Percentiles rank a stretch among this genome's conserved stretches.
Conservation (phyloP, 2,329 filamentous ascomycete species). For the Daldinia sp. region DNA sequence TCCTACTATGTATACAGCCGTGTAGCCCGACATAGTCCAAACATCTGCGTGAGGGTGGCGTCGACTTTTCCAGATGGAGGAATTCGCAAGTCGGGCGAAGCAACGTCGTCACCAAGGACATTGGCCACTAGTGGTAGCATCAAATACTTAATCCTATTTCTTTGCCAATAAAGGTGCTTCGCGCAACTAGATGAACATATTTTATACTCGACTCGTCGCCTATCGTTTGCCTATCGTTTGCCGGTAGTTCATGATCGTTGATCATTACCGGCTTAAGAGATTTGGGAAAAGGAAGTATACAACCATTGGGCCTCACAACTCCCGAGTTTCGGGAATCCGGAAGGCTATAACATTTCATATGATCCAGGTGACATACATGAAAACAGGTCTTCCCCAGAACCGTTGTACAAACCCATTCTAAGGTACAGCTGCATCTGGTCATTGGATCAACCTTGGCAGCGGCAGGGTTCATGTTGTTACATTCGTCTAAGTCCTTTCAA, state of each 20-base stretch:
- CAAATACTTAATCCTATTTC: not conserved
- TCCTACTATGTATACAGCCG: not conserved
- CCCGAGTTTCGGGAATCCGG: not conserved
- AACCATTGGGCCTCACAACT: not conserved
- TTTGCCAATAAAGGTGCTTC: not conserved
- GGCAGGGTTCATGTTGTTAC: not conserved
- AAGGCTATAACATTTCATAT: slow-evolving; percentile 2
- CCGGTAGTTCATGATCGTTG: not conserved
- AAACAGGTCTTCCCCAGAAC: not conserved
- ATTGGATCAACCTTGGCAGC: slow-evolving; percentile 1
- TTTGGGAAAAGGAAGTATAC: slow-evolving; percentile 8
- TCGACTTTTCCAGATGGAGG: not conserved
- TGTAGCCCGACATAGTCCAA: not conserved
- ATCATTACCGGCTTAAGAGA: not conserved
- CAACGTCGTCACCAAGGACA: not conserved
- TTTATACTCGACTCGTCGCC: not conserved
- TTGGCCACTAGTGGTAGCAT: not conserved
- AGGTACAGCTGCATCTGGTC: slow-evolving; percentile 1
- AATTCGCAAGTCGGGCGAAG: not conserved
- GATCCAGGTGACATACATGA: not conserved
- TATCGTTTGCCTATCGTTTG: not conserved
- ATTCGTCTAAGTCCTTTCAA: not conserved
- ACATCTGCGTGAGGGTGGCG: not conserved
- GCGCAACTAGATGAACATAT: not conserved
- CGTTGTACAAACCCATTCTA: not conserved